A percentile compares a stretch with the other conserved stretches of the same genome.
Conservation (phyloP, 805 yeast genomes). For the Babjeviella inositovora region DNA sequence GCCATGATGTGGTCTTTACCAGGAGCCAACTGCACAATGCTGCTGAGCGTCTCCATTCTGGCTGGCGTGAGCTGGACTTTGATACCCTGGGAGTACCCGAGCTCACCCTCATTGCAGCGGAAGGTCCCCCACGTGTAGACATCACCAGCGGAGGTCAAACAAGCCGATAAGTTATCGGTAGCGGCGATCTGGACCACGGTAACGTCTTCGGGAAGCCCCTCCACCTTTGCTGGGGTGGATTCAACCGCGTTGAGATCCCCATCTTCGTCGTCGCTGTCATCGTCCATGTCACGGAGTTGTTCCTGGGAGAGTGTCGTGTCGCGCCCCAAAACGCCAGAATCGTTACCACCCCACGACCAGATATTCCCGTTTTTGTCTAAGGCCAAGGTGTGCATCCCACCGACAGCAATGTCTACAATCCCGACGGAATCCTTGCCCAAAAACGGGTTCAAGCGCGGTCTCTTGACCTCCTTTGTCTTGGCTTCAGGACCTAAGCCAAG, state of each 20-base stretch:
- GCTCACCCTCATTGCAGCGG: slow-evolving; percentile 80
- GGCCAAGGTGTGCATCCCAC: slow-evolving; percentile 91
- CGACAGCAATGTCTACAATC: slow-evolving; percentile 79
- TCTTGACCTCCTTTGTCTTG: slow-evolving; percentile 80
- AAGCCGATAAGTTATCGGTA: slow-evolving; percentile 82
- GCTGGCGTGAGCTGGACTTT: slow-evolving; percentile 53
- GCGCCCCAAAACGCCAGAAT: slow-evolving; percentile 82
- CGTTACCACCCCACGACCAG: slow-evolving; percentile 99
- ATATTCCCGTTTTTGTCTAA: slow-evolving; percentile 58
- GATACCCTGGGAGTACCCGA: slow-evolving; percentile 62
- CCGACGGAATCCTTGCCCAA: slow-evolving; percentile 46
- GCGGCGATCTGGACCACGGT: slow-evolving; percentile 75
- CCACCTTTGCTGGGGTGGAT: slow-evolving; percentile 75
- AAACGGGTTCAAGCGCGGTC: slow-evolving; percentile 84
- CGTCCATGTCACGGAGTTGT: slow-evolving; percentile 51
- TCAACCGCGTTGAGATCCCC: slow-evolving; percentile 82
- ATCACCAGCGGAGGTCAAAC: slow-evolving; percentile 63
- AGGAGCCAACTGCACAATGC: slow-evolving; percentile 69
- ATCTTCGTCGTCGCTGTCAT: slow-evolving; percentile 47
- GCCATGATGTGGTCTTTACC: slow-evolving; percentile 92
- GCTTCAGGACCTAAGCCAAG: slow-evolving; percentile 95
- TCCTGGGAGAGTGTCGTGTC: slow-evolving; percentile 52
- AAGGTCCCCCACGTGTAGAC: slow-evolving; percentile 98
- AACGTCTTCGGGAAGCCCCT: slow-evolving; percentile 37
- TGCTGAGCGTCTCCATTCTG: slow-evolving; percentile 40